Conservation (phyloP, 352 stramenopile species). For the Globisporangium paddicum region DNA sequence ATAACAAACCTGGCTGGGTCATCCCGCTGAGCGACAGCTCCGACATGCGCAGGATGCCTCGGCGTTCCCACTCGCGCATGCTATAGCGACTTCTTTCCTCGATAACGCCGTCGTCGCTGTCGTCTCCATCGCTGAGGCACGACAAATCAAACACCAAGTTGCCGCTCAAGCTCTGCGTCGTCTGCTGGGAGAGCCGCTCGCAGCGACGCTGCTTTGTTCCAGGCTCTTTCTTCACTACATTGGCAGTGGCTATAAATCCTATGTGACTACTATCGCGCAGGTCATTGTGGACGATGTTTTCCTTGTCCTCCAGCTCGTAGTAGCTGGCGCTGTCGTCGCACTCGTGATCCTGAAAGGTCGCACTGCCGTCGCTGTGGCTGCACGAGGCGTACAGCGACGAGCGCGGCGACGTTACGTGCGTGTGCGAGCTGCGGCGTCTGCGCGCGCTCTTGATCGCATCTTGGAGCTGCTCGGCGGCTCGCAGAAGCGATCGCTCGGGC, state of each 20-base stretch:
- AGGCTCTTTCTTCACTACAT: neutral
- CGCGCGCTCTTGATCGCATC: constrained; percentile 39
- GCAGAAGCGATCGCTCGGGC: constrained; percentile 28
- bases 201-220: neutral
- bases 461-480: constrained; percentile 47
- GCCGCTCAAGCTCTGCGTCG: constrained; percentile 1
- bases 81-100: neutral
- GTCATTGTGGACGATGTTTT: neutral
- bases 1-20: constrained; percentile 7
- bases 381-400: neutral
- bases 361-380: neutral
- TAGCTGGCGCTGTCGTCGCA: neutral
- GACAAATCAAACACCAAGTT: neutral
- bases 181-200: neutral
- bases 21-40: constrained; percentile 11
- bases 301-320: neutral
- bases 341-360: constrained; percentile 2
- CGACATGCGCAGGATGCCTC: constrained; percentile 7
- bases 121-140: neutral
- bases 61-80: constrained; percentile 7
- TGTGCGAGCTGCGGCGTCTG: constrained; percentile 14
- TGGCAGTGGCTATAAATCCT: neutral
- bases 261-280: neutral
- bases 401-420: neutral
- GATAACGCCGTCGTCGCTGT: neutral